A percentile compares a stretch with the other conserved stretches of the same genome.
These are phyloP conservation scores for Neonectria hederae DNA, from an alignment of 2,329 filamentous ascomycete species.

Conservation along the genomic window DNA sequence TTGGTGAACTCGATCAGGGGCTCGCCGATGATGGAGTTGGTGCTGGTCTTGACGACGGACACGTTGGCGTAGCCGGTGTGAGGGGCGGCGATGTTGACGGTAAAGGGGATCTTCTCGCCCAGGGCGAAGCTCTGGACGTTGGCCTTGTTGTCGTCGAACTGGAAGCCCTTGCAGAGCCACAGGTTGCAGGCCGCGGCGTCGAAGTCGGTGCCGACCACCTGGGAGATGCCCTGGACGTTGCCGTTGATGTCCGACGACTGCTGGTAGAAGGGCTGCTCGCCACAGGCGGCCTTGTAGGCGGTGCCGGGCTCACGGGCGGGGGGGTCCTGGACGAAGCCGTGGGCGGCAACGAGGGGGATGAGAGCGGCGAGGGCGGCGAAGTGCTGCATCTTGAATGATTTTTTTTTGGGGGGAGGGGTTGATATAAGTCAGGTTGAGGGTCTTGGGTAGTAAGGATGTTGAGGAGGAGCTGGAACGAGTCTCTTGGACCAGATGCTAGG, in stretches of 20 bases:
- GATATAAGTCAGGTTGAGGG: constrained; percentile 3
- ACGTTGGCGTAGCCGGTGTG: constrained; percentile 63
- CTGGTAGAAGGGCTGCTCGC: constrained; percentile 51
- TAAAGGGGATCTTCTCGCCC: constrained; percentile 56
- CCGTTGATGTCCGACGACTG: constrained; percentile 48
- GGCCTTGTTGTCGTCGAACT: constrained; percentile 55
- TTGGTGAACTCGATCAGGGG: constrained; percentile 63
- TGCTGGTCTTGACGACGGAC: constrained; percentile 63
- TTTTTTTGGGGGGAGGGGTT: constrained; percentile 1
- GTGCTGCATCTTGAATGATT: constrained; percentile 37
- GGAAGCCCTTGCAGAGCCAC: constrained; percentile 58
- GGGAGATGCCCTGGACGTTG: constrained; percentile 50
- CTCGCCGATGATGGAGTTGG: constrained; percentile 61
- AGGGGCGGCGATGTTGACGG: constrained; percentile 53
- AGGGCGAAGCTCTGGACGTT: constrained; percentile 54
- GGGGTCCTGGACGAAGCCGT: constrained; percentile 56
- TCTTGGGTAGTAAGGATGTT: background rate
- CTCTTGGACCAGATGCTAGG: constrained; percentile 43
- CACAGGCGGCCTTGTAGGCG: constrained; percentile 56
- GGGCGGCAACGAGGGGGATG: constrained; percentile 49
- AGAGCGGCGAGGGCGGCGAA: constrained; percentile 37
- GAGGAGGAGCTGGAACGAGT: constrained; percentile 26
- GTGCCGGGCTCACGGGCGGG: constrained; percentile 52
- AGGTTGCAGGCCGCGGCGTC: constrained; percentile 49
- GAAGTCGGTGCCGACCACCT: constrained; percentile 42